Evolutionary conservation across 768 basidiomycete genomes (phyloP).

Genomic region (Trametes elegans): DNA sequence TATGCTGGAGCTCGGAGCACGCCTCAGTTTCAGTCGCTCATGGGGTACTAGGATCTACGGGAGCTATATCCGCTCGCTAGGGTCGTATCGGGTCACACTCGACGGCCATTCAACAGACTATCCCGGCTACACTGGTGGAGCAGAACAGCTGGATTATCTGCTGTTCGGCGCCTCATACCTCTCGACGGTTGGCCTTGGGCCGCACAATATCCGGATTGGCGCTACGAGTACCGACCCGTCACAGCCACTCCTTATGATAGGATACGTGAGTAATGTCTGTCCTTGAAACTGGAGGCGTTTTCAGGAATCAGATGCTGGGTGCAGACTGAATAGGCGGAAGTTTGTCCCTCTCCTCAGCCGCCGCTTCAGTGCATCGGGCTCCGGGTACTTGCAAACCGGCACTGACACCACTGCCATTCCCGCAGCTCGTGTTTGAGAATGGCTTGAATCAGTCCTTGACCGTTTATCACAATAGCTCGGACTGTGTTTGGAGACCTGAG

Average conservation of each 20-base stretch:
- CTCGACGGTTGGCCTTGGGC: background rate
- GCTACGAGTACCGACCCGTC: conserved; percentile 6
- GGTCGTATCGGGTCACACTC: conserved; percentile 16
- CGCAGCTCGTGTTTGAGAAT: conserved; percentile 14
- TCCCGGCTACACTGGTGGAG: conserved; percentile 5
- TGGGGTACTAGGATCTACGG: conserved; percentile 14
- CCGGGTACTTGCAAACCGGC: too few species aligned
- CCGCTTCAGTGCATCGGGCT: too few species aligned
- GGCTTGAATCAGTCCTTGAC: background rate
- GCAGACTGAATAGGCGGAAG: too few species aligned
- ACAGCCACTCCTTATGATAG: conserved; percentile 10
- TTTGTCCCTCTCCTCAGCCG: too few species aligned
- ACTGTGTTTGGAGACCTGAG: conserved; percentile 3
- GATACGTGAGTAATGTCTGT: conserved; percentile 7
- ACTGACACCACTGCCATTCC: background rate
- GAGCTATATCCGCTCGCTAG: conserved; percentile 7
- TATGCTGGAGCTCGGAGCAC: background rate
- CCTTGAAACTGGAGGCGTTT: too few species aligned
- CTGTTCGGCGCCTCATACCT: conserved; percentile 1
- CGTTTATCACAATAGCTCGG: background rate
- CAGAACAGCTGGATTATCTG: background rate
- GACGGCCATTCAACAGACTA: background rate
- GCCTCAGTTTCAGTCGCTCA: background rate
- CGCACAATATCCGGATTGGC: conserved; percentile 17
- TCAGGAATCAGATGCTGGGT: too few species aligned